phyloP scores from a whole-genome alignment of 2,329 filamentous ascomycete genomes.

The Cyphellophora attinorum region DNA sequence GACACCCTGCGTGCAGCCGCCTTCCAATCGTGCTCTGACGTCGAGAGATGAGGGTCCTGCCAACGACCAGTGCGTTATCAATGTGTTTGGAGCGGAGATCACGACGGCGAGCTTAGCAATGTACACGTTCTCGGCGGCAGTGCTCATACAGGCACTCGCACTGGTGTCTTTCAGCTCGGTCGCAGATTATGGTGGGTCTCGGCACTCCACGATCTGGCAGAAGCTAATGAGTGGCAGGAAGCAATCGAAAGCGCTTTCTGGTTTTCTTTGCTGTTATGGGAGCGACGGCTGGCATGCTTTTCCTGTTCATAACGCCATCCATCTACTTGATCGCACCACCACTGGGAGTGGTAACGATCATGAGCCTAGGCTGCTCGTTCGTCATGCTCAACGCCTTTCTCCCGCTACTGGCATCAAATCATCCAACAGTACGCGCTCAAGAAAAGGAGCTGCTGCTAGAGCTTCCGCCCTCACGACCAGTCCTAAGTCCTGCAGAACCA shows the following conservation, averaged over 20 bases:
- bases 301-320: constrained; percentile 65
- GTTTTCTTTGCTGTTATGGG: constrained; percentile 71
- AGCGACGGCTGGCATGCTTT: constrained; percentile 73
- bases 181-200: constrained; percentile 65
- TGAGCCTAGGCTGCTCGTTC: constrained; percentile 81
- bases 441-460: background rate
- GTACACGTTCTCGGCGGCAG: constrained; percentile 88
- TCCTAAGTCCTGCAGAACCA: background rate
- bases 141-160: constrained; percentile 72
- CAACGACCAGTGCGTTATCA: constrained; percentile 62
- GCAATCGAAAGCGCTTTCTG: constrained; percentile 69
- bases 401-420: constrained; percentile 74
- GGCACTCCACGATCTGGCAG: background rate
- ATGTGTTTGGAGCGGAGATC: constrained; percentile 64
- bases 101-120: constrained; percentile 88
- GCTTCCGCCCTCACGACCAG: background rate
- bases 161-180: constrained; percentile 57
- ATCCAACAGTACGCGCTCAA: constrained; percentile 44
- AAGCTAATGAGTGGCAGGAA: constrained; percentile 16
- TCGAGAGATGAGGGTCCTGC: constrained; percentile 15
- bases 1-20: constrained; percentile 49
- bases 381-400: constrained; percentile 88
- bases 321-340: constrained; percentile 69
- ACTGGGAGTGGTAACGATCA: constrained; percentile 77
- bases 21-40: constrained; percentile 23